Conservation (phyloP, 2,329 filamentous ascomycete genomes). For the Beauveria asiatica region DNA sequence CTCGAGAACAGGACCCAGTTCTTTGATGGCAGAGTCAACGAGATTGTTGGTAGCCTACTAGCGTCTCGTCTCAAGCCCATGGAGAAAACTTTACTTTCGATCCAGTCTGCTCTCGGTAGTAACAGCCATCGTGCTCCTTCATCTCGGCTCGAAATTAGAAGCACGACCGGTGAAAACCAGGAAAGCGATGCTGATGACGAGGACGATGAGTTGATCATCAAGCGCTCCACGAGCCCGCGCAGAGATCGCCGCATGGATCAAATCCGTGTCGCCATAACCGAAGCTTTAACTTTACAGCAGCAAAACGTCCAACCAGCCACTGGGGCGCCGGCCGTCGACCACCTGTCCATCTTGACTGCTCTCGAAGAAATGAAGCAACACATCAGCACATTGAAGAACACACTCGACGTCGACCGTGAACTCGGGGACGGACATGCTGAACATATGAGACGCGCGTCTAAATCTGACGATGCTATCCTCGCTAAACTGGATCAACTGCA, state of each 20-base stretch:
- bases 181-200: conserved; percentile 94
- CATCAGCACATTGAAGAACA: conserved; percentile 15
- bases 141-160: conserved; percentile 52
- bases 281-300: conserved; percentile 59
- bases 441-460: conserved; percentile 32
- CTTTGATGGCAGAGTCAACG: conserved; percentile 85
- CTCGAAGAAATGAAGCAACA: conserved; percentile 55
- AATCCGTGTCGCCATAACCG: conserved; percentile 63
- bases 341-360: conserved; percentile 52
- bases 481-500: conserved; percentile 51
- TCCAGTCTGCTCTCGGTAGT: conserved; percentile 59
- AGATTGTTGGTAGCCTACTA: conserved; percentile 70
- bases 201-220: conserved; percentile 61
- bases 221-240: conserved; percentile 68
- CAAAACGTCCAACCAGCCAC: conserved; percentile 25
- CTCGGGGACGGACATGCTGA: conserved; percentile 56
- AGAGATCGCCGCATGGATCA: conserved; percentile 76
- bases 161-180: conserved; percentile 58
- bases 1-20: conserved; percentile 73
- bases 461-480: conserved; percentile 42
- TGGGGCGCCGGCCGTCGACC: conserved; percentile 19
- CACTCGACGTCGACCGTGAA: neutral
- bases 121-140: conserved; percentile 48
- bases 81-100: conserved; percentile 67
- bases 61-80: conserved; percentile 71